phyloP scores from a whole-genome alignment of 345 rosid species.

The Camelina sativa region DNA sequence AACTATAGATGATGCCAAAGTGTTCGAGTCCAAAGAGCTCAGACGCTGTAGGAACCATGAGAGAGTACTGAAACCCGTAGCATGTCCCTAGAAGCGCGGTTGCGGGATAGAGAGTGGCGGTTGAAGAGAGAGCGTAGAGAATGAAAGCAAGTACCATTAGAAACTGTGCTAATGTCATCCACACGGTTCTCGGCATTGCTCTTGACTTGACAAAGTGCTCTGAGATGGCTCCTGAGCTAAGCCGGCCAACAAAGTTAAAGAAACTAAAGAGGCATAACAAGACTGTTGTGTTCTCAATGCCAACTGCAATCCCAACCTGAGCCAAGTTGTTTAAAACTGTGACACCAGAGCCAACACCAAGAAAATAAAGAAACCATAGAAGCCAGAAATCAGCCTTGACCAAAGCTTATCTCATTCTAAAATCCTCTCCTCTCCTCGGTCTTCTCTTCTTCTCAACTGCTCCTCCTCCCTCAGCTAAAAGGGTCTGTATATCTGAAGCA shows the following conservation, averaged over 20 bases:
- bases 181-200: constrained; percentile 67
- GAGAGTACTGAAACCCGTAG: constrained; percentile 57
- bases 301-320: constrained; percentile 73
- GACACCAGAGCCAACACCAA: constrained; percentile 82
- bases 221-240: constrained; percentile 76
- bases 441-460: constrained; percentile 62
- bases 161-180: constrained; percentile 63
- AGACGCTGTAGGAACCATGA: constrained; percentile 69
- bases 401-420: constrained; percentile 63
- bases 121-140: constrained; percentile 55
- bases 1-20: constrained; percentile 73
- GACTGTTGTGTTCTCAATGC: constrained; percentile 61
- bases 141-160: constrained; percentile 61
- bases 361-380: constrained; percentile 79
- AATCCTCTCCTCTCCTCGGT: constrained; percentile 76
- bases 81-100: constrained; percentile 70
- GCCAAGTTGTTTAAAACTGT: constrained; percentile 87
- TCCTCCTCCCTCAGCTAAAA: constrained; percentile 58
- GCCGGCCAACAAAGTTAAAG: constrained; percentile 78
- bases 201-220: constrained; percentile 83
- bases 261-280: constrained; percentile 71
- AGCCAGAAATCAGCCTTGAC: constrained; percentile 91
- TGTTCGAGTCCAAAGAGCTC: constrained; percentile 85
- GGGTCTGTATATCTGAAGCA: constrained; percentile 55
- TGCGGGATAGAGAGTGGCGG: constrained; percentile 57